These are phyloP conservation scores for Achlya hypogyna DNA, from an alignment of 352 stramenopile genomes.

Conservation along the genomic window DNA sequence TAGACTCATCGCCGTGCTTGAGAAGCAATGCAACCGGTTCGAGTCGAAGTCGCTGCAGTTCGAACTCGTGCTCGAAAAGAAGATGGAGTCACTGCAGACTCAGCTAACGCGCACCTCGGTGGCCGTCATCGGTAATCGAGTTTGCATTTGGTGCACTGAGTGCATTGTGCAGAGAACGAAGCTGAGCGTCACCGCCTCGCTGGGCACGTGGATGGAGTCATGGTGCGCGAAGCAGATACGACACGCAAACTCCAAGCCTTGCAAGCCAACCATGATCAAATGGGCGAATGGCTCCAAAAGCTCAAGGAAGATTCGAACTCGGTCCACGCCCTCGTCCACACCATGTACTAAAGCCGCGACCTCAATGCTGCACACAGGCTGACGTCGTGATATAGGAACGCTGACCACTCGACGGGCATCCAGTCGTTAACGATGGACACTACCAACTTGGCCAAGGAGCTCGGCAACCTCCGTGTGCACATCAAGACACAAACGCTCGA, in stretches of 20 bases:
- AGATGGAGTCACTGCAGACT: neutral
- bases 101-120: neutral
- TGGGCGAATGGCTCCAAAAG: conserved; percentile 7
- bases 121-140: neutral
- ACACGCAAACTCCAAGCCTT: conserved; percentile 1
- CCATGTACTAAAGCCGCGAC: neutral
- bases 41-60: neutral
- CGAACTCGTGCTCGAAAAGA: neutral
- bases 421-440: neutral
- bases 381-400: neutral
- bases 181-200: neutral
- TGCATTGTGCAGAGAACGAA: neutral
- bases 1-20: neutral
- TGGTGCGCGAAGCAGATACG: neutral
- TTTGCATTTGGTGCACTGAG: no score
- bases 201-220: neutral
- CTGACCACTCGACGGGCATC: neutral
- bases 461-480: neutral
- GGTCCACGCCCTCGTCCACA: neutral
- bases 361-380: neutral
- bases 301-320: conserved; percentile 1
- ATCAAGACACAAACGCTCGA: neutral
- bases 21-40: conserved; percentile 4
- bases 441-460: neutral
- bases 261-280: conserved; percentile 6